Percentiles rank a stretch among this genome's conserved stretches.
Evolutionary conservation across 2,329 filamentous ascomycete genomes (phyloP).

Genomic region (Botrytis squamosa): DNA sequence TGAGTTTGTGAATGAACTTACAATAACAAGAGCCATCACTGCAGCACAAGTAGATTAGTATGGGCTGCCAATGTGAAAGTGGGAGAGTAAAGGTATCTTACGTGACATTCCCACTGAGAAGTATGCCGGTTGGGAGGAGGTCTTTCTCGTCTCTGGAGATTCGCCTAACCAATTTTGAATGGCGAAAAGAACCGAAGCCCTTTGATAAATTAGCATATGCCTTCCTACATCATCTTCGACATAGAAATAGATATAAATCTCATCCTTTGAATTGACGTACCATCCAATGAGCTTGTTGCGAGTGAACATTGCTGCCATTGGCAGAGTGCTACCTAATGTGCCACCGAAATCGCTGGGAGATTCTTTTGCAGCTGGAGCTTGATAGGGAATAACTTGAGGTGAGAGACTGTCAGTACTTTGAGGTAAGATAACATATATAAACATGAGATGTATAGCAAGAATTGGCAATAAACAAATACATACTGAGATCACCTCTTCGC

Average conservation of each 20-base stretch:
- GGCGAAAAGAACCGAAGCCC: slow-evolving; percentile 72
- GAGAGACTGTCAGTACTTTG: not conserved
- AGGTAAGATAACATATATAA: not conserved
- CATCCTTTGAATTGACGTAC: slow-evolving; percentile 42
- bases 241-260: not conserved
- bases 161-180: slow-evolving; percentile 77
- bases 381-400: slow-evolving; percentile 77
- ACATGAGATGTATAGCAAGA: not conserved
- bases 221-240: not conserved
- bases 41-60: slow-evolving; percentile 12
- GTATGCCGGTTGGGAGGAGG: slow-evolving; percentile 65
- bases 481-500: slow-evolving; percentile 72
- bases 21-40: slow-evolving; percentile 42
- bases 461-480: slow-evolving; percentile 33
- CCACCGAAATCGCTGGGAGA: slow-evolving; percentile 68
- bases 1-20: slow-evolving; percentile 38
- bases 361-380: slow-evolving; percentile 68
- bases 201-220: slow-evolving; percentile 38
- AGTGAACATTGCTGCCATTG: slow-evolving; percentile 95
- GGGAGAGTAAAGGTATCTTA: slow-evolving; percentile 40
- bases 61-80: not conserved
- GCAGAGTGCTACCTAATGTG: slow-evolving; percentile 73
- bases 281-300: slow-evolving; percentile 78
- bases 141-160: slow-evolving; percentile 65
- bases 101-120: slow-evolving; percentile 78